These are phyloP conservation scores for Austropuccinia psidii DNA, from an alignment of 1,284 basidiomycete species.

Conservation along the genomic window DNA sequence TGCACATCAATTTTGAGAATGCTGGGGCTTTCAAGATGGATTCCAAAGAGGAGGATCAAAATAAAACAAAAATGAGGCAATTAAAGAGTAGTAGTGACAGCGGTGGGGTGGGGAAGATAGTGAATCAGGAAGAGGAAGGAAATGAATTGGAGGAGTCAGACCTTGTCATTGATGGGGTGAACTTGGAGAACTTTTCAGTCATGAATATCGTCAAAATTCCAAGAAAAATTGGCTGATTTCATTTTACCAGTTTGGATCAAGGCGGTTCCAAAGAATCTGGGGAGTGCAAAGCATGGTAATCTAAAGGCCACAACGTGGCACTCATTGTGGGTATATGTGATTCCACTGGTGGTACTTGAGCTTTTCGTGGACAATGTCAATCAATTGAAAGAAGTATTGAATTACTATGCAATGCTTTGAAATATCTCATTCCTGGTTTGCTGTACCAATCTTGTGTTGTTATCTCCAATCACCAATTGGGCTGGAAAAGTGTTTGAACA, in stretches of 20 bases:
- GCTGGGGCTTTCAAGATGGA: not conserved
- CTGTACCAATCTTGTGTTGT: conserved; percentile 1
- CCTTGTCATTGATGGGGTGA: not conserved
- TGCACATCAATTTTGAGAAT: not conserved
- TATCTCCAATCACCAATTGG: not conserved
- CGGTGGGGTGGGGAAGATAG: not conserved
- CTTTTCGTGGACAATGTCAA: not conserved
- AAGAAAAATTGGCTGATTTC: not conserved
- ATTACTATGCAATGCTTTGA: not conserved
- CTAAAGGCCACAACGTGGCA: conserved; percentile 8
- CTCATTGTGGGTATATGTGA: conserved; percentile 14
- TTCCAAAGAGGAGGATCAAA: not conserved
- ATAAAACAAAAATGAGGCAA: not conserved
- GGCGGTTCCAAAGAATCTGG: conserved; percentile 15
- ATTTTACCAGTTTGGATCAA: not conserved
- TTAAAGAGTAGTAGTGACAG: not conserved
- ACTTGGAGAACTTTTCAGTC: not conserved
- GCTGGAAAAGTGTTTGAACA: not conserved
- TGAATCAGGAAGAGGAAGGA: not conserved
- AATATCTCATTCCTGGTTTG: not conserved
- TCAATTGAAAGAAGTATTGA: not conserved
- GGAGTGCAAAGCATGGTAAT: conserved; percentile 12
- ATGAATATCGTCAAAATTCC: not conserved
- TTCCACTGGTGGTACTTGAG: conserved; percentile 10
- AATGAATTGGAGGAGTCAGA: not conserved